Percentiles rank a stretch among this genome's conserved stretches.
Evolutionary conservation across 2,329 filamentous ascomycete genomes (phyloP).

Genomic region (Bipolaris zeicola): DNA sequence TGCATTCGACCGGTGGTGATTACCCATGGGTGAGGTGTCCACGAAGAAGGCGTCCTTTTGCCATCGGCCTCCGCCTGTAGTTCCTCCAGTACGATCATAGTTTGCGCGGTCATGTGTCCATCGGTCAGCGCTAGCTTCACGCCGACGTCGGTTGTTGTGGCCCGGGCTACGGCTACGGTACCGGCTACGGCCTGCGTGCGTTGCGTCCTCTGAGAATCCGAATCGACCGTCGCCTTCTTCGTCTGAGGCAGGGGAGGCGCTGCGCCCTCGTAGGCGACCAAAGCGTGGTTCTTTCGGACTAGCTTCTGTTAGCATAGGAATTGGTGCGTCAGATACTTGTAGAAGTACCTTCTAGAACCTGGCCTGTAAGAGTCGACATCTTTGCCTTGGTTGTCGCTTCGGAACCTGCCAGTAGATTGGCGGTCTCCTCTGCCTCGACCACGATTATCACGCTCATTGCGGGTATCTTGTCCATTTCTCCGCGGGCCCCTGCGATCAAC

Average conservation of each 20-base stretch:
- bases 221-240: slow-evolving; percentile 56
- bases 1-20: slow-evolving; percentile 53
- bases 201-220: slow-evolving; percentile 55
- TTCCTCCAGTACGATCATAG: slow-evolving; percentile 23
- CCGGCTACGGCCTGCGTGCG: slow-evolving; percentile 52
- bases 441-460: slow-evolving; percentile 24
- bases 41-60: slow-evolving; percentile 33
- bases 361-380: slow-evolving; percentile 44
- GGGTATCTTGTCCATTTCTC: slow-evolving; percentile 27
- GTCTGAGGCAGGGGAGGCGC: slow-evolving; percentile 60
- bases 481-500: slow-evolving; percentile 32
- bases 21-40: slow-evolving; percentile 49
- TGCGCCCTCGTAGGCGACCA: slow-evolving; percentile 62
- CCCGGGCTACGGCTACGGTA: slow-evolving; percentile 51
- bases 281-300: slow-evolving; percentile 42
- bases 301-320: slow-evolving; percentile 9
- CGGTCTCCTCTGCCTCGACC: slow-evolving; percentile 21
- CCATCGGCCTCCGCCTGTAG: slow-evolving; percentile 30
- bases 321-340: not conserved
- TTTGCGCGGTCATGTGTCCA: slow-evolving; percentile 42
- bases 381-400: slow-evolving; percentile 9
- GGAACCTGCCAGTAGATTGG: slow-evolving; percentile 19
- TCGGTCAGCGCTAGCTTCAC: slow-evolving; percentile 34
- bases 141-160: slow-evolving; percentile 23
- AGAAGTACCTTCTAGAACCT: slow-evolving; percentile 30